Conservation (phyloP, 768 basidiomycete genomes). For the Suillus tomentosus region DNA sequence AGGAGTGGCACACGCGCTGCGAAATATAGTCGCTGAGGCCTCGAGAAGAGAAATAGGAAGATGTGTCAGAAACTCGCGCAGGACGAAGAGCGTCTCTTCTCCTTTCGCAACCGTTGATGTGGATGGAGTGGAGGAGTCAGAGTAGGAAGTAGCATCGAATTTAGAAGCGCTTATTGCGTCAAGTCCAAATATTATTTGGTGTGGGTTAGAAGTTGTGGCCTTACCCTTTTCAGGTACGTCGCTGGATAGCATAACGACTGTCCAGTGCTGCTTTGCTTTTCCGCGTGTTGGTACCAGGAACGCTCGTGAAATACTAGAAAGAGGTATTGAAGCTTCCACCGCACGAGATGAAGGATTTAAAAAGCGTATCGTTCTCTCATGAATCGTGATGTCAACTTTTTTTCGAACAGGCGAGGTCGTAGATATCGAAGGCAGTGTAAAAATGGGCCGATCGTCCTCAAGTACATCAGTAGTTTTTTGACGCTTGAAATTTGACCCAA, state of each 20-base stretch:
- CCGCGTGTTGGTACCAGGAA: slow-evolving; percentile 78
- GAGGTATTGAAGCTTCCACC: slow-evolving; percentile 52
- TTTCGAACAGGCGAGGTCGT: slow-evolving; percentile 75
- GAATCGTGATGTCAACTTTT: slow-evolving; percentile 68
- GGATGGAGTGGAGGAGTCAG: slow-evolving; percentile 28
- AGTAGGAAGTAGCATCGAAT: slow-evolving; percentile 47
- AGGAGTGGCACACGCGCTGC: slow-evolving; percentile 47
- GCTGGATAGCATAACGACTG: slow-evolving; percentile 60
- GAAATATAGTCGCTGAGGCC: slow-evolving; percentile 55
- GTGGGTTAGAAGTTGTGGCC: slow-evolving; percentile 37
- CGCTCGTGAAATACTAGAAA: slow-evolving; percentile 53
- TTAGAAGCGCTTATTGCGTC: slow-evolving; percentile 55
- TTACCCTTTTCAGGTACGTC: slow-evolving; percentile 53
- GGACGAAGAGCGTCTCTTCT: slow-evolving; percentile 46
- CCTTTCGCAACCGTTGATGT: slow-evolving; percentile 48
- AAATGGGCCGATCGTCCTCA: slow-evolving; percentile 47
- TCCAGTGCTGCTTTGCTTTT: slow-evolving; percentile 73
- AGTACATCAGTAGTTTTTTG: slow-evolving; percentile 22
- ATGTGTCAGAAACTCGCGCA: slow-evolving; percentile 54
- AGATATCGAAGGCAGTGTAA: slow-evolving; percentile 66
- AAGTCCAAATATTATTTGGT: slow-evolving; percentile 70
- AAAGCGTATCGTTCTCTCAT: slow-evolving; percentile 52
- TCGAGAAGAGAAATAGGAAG: slow-evolving; percentile 48
- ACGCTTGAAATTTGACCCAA: slow-evolving; percentile 16
- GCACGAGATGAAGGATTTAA: slow-evolving; percentile 50